These are phyloP conservation scores for Mycena pura DNA, from an alignment of 768 basidiomycete genomes.

Conservation along the genomic window DNA sequence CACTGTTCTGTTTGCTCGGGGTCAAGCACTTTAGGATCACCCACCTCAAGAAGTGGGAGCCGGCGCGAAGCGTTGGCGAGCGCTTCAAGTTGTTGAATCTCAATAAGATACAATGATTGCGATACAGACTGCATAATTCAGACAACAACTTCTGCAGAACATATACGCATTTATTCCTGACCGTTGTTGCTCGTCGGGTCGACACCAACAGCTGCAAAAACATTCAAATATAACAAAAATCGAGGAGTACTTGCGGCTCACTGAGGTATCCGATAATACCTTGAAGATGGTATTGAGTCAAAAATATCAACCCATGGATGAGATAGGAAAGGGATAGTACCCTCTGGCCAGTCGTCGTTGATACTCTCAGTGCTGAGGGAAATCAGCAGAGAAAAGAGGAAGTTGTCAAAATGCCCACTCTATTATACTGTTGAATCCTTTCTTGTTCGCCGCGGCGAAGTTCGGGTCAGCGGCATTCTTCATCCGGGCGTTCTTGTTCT, in stretches of 20 bases:
- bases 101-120: too few species aligned
- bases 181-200: too few species aligned
- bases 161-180: too few species aligned
- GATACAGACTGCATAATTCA: too few species aligned
- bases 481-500: conserved; percentile 37
- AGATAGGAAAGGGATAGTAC: neutral
- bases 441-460: conserved; percentile 32
- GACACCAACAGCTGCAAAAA: conserved; percentile 5
- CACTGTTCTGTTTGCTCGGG: too few species aligned
- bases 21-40: too few species aligned
- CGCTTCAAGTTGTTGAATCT: too few species aligned
- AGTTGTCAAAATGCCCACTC: conserved; percentile 1
- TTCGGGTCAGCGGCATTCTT: conserved; percentile 39
- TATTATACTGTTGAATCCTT: conserved; percentile 36
- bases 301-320: neutral
- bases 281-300: neutral
- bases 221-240: neutral
- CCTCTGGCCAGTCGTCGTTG: conserved; percentile 40
- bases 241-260: neutral
- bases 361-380: conserved; percentile 27
- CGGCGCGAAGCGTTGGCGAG: too few species aligned
- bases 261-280: conserved; percentile 19
- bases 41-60: too few species aligned
- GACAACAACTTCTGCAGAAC: too few species aligned
- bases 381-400: neutral